Conservation (phyloP, 2,329 filamentous ascomycete genomes). For the Fusarium torreyae region DNA sequence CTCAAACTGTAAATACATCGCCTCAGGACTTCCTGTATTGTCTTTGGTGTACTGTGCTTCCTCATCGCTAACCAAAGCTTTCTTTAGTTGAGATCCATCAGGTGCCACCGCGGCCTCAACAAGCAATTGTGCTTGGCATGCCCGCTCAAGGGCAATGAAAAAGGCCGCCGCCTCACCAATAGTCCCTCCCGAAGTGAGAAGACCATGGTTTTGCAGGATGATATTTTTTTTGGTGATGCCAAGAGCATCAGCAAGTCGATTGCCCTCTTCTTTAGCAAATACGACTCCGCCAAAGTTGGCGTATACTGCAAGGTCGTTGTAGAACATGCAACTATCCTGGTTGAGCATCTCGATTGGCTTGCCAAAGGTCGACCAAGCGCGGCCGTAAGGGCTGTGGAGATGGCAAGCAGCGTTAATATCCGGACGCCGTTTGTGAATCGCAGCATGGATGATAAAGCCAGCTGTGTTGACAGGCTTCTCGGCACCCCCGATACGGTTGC, state of each 20-base stretch:
- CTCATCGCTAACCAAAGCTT: slow-evolving; percentile 58
- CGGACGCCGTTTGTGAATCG: slow-evolving; percentile 73
- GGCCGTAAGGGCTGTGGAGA: slow-evolving; percentile 73
- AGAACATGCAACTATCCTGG: slow-evolving; percentile 75
- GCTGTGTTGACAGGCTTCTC: slow-evolving; percentile 76
- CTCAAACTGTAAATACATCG: slow-evolving; percentile 49
- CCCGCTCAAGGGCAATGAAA: slow-evolving; percentile 77
- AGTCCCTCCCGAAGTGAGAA: slow-evolving; percentile 76
- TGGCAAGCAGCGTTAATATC: slow-evolving; percentile 78
- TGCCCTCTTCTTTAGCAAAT: slow-evolving; percentile 74
- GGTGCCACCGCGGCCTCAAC: slow-evolving; percentile 71
- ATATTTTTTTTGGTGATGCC: slow-evolving; percentile 70
- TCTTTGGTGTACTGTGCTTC: slow-evolving; percentile 57
- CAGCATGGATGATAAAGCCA: slow-evolving; percentile 78
- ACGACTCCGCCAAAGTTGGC: slow-evolving; percentile 65
- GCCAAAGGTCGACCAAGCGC: slow-evolving; percentile 77
- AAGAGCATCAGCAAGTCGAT: slow-evolving; percentile 72
- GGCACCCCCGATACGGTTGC: slow-evolving; percentile 71
- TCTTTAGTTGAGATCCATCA: slow-evolving; percentile 49
- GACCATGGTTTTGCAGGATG: slow-evolving; percentile 78
- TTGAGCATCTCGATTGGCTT: slow-evolving; percentile 77
- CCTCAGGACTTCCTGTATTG: slow-evolving; percentile 44
- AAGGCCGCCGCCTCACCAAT: slow-evolving; percentile 81
- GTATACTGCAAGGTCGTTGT: slow-evolving; percentile 74
- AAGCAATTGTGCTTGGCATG: slow-evolving; percentile 76